Evolutionary conservation across 1,284 basidiomycete species (phyloP), one percentile per base, ranked within the genome.

Genomic region (Ceratobasidium sp.): DNA sequence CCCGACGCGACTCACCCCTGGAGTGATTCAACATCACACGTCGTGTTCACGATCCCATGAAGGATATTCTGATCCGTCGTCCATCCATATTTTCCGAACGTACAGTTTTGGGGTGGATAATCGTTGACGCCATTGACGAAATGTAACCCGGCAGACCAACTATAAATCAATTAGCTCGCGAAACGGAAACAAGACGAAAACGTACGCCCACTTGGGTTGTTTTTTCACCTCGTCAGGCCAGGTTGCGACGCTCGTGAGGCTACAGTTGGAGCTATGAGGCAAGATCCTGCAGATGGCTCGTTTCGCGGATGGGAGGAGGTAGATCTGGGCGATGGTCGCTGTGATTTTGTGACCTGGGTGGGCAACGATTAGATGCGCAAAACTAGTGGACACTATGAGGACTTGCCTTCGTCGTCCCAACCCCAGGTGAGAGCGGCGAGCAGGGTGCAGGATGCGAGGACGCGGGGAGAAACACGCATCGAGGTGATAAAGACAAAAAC

Each of bases 291-390:
- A 96, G 70, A 98, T 86, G 56, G 87, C 87, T 7, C 89, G 87
- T 69, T 92, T 87, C 0, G 93, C 91, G 1, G 86, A 86, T 0
- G 94, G 94, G 81, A 95, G 90, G 6, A 98, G 88, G 83, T 97
- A 90, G 73, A 96, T 94, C 83, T 98, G 94, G 0, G 96, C 96
- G 76, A 98, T 95, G 6, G 95, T 97, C 0, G 95, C 96, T 0
- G 96, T 90, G 64, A 97, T 93, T 85, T 97, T 92, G 80, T 98
- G 96, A 17, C 96, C 95, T 88, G 43, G 29, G 25, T 88, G 29
- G 29, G 25, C 9, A 22, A 56, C 9, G 9, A 11, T 52, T 13
- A 32, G 56, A 29, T 11, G 9, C 6, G 17, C 29, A 9, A 8
- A 15, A 51, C 2, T 49, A 52, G 11, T n/a, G 32, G 22, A 13